Conservation (phyloP, 2,329 filamentous ascomycete species). For the Neurospora crassa region DNA sequence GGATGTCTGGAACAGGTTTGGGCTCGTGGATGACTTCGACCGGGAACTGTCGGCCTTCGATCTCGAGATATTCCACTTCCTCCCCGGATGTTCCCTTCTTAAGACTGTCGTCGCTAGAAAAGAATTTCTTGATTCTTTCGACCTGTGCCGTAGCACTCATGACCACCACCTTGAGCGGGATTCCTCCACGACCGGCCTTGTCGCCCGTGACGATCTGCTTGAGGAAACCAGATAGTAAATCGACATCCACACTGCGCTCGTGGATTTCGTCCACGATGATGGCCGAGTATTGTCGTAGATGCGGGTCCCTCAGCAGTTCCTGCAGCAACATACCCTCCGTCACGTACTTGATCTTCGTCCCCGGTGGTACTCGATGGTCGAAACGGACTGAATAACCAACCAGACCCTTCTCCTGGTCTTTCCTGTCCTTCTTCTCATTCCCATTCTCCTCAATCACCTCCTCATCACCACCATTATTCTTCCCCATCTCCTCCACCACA, state of each 20-base stretch:
- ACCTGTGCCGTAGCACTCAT: slow-evolving; percentile 98
- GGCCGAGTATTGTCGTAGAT: slow-evolving; percentile 76
- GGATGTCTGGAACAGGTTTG: slow-evolving; percentile 67
- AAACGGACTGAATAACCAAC: slow-evolving; percentile 96
- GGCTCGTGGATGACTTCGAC: slow-evolving; percentile 70
- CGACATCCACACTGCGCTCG: slow-evolving; percentile 89
- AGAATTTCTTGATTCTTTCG: slow-evolving; percentile 67
- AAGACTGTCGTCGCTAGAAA: slow-evolving; percentile 31
- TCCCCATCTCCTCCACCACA: not conserved
- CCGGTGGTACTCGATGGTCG: slow-evolving; percentile 73
- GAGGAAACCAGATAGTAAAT: slow-evolving; percentile 81
- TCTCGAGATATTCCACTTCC: slow-evolving; percentile 43
- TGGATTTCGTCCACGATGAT: slow-evolving; percentile 95
- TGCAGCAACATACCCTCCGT: slow-evolving; percentile 96
- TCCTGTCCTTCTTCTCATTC: slow-evolving; percentile 13
- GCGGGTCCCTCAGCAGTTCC: slow-evolving; percentile 79
- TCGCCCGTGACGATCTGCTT: slow-evolving; percentile 61
- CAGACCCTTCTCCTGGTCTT: slow-evolving; percentile 34
- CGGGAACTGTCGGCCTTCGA: slow-evolving; percentile 79
- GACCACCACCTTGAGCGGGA: slow-evolving; percentile 77
- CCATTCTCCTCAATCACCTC: slow-evolving; percentile 2
- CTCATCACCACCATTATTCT: slow-evolving; percentile 14
- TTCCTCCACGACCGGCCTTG: slow-evolving; percentile 55
- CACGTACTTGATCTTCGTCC: slow-evolving; percentile 83
- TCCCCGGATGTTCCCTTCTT: slow-evolving; percentile 6